phyloP scores from a whole-genome alignment of 208 protist species.

The Leishmania braziliensis region DNA sequence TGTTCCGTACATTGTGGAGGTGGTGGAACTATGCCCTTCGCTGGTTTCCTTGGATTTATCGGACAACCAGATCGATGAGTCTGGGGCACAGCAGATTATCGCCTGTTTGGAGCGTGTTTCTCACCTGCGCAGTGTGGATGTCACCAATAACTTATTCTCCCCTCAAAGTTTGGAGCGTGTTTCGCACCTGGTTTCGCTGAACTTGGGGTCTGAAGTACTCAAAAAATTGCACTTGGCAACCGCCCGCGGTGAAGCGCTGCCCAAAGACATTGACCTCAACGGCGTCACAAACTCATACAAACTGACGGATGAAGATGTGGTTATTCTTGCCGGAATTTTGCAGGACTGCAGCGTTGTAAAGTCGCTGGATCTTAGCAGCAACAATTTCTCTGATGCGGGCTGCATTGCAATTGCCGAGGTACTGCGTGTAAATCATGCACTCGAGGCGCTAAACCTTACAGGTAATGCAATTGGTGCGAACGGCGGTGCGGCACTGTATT shows the following conservation, averaged over 20 bases:
- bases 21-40: constrained; percentile 50
- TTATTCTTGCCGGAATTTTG: constrained; percentile 61
- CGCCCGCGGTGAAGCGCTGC: constrained; percentile 39
- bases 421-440: constrained; percentile 70
- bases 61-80: constrained; percentile 75
- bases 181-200: constrained; percentile 68
- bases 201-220: constrained; percentile 63
- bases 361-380: constrained; percentile 74
- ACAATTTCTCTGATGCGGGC: constrained; percentile 71
- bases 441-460: constrained; percentile 77
- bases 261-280: constrained; percentile 72
- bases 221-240: constrained; percentile 64
- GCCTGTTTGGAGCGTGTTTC: constrained; percentile 43
- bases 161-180: constrained; percentile 44
- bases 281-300: constrained; percentile 38
- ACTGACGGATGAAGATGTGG: constrained; percentile 73
- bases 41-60: constrained; percentile 67
- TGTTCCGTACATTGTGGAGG: constrained; percentile 59
- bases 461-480: constrained; percentile 71
- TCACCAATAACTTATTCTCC: constrained; percentile 64
- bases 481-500: constrained; percentile 76
- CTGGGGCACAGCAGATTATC: constrained; percentile 53
- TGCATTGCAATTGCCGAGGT: constrained; percentile 78
- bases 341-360: constrained; percentile 44
- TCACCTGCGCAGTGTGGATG: constrained; percentile 42